phyloP scores from a whole-genome alignment of 352 stramenopile species.

The Globisporangium acanthophoron region DNA sequence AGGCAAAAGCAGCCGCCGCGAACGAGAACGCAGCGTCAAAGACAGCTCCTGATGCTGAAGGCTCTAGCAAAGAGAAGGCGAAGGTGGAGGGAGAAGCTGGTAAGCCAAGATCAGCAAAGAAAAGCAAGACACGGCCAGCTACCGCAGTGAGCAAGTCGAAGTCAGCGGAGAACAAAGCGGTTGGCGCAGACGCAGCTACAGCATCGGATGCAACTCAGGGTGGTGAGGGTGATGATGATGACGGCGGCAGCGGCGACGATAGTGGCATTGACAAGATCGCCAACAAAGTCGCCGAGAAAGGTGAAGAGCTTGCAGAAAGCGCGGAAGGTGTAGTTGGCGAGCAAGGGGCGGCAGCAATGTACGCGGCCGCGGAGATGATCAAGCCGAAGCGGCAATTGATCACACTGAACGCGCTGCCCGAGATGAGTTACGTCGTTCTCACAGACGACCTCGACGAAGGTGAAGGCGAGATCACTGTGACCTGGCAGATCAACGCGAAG shows the following conservation, averaged over 20 bases:
- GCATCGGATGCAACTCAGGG: neutral
- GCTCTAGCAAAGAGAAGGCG: neutral
- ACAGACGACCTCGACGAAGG: constrained; percentile 38
- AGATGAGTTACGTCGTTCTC: constrained; percentile 47
- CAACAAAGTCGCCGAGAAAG: constrained; percentile 12
- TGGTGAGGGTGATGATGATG: too few relatives aligned
- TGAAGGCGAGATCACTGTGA: constrained; percentile 53
- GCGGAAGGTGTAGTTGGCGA: constrained; percentile 4
- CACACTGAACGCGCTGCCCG: constrained; percentile 34
- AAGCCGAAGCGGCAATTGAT: constrained; percentile 35
- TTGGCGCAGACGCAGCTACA: neutral
- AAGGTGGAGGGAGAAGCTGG: neutral
- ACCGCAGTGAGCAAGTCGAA: neutral
- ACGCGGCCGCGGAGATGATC: constrained; percentile 21
- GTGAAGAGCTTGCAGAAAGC: constrained; percentile 13
- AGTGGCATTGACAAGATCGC: constrained; percentile 1
- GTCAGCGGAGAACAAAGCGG: neutral
- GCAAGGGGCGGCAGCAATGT: constrained; percentile 12
- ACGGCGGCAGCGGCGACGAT: too few relatives aligned
- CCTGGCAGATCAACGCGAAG: constrained; percentile 44
- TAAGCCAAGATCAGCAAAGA: neutral
- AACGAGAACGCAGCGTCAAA: too few relatives aligned
- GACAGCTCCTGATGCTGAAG: too few relatives aligned
- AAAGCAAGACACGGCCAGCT: neutral
- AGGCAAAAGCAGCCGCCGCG: too few relatives aligned